Conservation (phyloP, 306 rosid genomes). For the Lagenaria siceraria region DNA sequence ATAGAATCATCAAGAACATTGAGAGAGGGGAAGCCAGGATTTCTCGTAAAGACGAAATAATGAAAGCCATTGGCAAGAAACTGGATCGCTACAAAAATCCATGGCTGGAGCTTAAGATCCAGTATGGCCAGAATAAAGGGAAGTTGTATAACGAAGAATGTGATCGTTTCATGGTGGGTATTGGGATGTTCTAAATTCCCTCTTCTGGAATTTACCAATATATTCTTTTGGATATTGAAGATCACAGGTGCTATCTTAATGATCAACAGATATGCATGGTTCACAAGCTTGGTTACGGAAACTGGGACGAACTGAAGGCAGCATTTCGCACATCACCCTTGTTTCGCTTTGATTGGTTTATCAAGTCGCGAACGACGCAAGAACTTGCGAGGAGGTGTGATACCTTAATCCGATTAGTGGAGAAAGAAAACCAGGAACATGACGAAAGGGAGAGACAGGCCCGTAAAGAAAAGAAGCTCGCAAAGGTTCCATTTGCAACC, state of each 20-base stretch:
- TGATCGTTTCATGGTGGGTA: conserved; percentile 85
- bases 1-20: conserved; percentile 87
- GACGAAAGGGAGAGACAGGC: conserved; percentile 99
- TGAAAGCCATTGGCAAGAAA: conserved; percentile 98
- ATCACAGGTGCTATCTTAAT: not conserved
- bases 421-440: conserved; percentile 95
- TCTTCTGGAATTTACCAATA: not conserved
- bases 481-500: conserved; percentile 45
- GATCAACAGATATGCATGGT: conserved; percentile 77
- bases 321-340: conserved; percentile 92
- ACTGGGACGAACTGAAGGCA: conserved; percentile 98
- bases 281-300: conserved; percentile 98
- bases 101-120: conserved; percentile 94
- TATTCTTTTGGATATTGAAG: not conserved
- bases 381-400: conserved; percentile 98
- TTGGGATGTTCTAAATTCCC: not conserved
- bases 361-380: conserved; percentile 96
- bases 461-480: conserved; percentile 96
- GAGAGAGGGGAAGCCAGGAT: conserved; percentile 99
- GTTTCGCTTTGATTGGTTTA: conserved; percentile 99
- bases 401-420: conserved; percentile 83
- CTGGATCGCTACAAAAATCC: conserved; percentile 98
- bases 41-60: conserved; percentile 93
- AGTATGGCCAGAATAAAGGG: conserved; percentile 96
- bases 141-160: conserved; percentile 97